Evolutionary conservation across 805 yeast genomes (phyloP).

Genomic region (Metschnikowia rubicola): DNA sequence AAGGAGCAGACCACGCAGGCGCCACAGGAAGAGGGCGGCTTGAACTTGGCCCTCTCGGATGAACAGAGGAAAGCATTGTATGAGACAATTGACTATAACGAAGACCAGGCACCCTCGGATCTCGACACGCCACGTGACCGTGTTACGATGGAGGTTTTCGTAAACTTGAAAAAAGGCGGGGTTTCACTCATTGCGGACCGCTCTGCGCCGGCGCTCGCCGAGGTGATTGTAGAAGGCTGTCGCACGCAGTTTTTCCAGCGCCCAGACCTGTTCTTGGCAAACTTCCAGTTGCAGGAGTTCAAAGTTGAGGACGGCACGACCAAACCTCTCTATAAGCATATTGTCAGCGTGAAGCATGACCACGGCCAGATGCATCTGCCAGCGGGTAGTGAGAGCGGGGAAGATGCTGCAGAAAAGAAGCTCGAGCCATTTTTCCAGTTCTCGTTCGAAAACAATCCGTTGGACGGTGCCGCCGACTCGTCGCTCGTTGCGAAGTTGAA

Average conservation of each 20-base stretch:
- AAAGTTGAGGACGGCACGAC: constrained; percentile 85
- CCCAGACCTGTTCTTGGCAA: constrained; percentile 69
- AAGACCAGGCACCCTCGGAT: constrained; percentile 47
- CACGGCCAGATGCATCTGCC: constrained; percentile 36
- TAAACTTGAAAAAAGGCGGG: constrained; percentile 75
- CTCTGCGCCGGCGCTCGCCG: constrained; percentile 54
- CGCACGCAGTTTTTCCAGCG: constrained; percentile 69
- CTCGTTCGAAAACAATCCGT: constrained; percentile 81
- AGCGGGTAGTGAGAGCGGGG: constrained; percentile 8
- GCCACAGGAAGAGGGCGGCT: constrained; percentile 20
- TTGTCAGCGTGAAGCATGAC: constrained; percentile 76
- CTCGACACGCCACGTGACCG: constrained; percentile 71
- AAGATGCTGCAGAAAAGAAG: constrained; percentile 3
- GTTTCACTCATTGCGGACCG: constrained; percentile 51
- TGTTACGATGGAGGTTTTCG: constrained; percentile 60
- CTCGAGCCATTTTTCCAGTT: constrained; percentile 74
- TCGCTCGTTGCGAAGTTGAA: constrained; percentile 66
- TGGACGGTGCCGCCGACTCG: constrained; percentile 82
- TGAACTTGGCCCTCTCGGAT: constrained; percentile 53
- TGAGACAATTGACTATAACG: constrained; percentile 91
- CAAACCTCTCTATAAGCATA: constrained; percentile 75
- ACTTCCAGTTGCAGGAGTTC: constrained; percentile 75
- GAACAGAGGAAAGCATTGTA: constrained; percentile 87
- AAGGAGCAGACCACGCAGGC: constrained; percentile 16
- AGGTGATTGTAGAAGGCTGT: constrained; percentile 80